Percentiles rank a stretch among this genome's conserved stretches.
These are phyloP conservation scores for Populus hybrid DNA, from an alignment of 441 rosid genomes.

Conservation along the genomic window DNA sequence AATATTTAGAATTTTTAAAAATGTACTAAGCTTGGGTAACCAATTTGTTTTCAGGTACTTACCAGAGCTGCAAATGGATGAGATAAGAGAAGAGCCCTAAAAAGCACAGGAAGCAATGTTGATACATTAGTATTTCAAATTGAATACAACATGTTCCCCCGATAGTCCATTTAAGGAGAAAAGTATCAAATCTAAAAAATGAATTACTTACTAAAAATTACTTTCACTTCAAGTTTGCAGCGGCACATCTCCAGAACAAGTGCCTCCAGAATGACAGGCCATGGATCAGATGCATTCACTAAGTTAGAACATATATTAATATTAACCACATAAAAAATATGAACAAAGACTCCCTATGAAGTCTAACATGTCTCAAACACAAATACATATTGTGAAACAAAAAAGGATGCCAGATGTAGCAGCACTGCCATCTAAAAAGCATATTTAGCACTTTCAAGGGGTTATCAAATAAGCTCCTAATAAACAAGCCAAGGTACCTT, in stretches of 20 bases:
- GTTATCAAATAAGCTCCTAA: constrained; percentile 45
- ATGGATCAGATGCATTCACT: constrained; percentile 63
- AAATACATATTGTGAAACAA: not conserved
- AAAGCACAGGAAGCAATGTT: constrained; percentile 8
- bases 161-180: not conserved
- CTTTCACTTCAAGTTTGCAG: constrained; percentile 30
- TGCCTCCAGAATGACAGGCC: constrained; percentile 62
- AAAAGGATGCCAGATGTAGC: not conserved
- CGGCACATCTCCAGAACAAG: constrained; percentile 48
- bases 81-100: constrained; percentile 37
- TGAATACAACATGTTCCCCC: not conserved
- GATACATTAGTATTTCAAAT: not conserved
- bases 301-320: constrained; percentile 33
- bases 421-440: not conserved
- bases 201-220: constrained; percentile 38
- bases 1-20: not conserved
- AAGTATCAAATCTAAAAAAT: not conserved
- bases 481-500: constrained; percentile 97
- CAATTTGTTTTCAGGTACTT: constrained; percentile 33
- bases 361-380: not conserved
- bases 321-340: not conserved
- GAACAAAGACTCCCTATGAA: not conserved
- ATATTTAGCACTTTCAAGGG: constrained; percentile 16
- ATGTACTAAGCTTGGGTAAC: not conserved
- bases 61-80: constrained; percentile 40